These are phyloP conservation scores for Aspergillus incahuasiensis DNA, from an alignment of 495 filamentous ascomycete species.

Conservation along the genomic window DNA sequence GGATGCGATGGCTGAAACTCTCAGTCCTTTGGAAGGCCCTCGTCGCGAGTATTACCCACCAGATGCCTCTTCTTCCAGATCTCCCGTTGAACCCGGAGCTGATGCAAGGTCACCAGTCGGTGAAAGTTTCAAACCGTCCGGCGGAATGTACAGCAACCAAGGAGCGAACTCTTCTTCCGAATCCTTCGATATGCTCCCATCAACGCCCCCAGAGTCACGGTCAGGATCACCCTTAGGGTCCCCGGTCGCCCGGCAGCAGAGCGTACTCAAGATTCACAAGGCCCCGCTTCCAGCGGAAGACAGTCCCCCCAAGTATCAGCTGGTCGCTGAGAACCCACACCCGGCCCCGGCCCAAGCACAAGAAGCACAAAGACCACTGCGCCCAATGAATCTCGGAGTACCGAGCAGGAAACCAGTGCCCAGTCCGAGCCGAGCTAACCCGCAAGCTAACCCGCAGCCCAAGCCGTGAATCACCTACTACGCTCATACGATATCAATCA, in stretches of 20 bases:
- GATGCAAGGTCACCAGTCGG: slow-evolving; percentile 38
- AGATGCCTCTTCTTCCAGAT: slow-evolving; percentile 34
- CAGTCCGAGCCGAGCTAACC: slow-evolving; percentile 16
- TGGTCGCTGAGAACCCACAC: slow-evolving; percentile 22
- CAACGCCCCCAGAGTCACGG: slow-evolving; percentile 37
- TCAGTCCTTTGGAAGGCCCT: slow-evolving; percentile 61
- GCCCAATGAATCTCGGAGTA: slow-evolving; percentile 38
- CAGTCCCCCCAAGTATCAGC: slow-evolving; percentile 37
- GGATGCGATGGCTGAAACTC: slow-evolving; percentile 80
- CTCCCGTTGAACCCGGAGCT: slow-evolving; percentile 34
- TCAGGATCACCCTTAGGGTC: slow-evolving; percentile 36
- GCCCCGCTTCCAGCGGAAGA: slow-evolving; percentile 27
- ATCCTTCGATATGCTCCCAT: slow-evolving; percentile 45
- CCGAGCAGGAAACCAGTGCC: slow-evolving; percentile 41
- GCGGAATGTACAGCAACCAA: slow-evolving; percentile 18
- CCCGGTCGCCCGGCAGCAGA: slow-evolving; percentile 34
- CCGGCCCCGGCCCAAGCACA: slow-evolving; percentile 11
- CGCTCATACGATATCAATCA: no score
- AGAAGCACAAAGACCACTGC: slow-evolving; percentile 19
- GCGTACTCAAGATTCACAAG: slow-evolving; percentile 35
- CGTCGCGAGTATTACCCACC: slow-evolving; percentile 61
- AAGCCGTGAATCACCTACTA: background rate
- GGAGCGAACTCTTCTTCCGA: slow-evolving; percentile 37
- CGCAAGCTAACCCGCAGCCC: background rate
- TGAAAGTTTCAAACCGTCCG: slow-evolving; percentile 24